phyloP scores from a whole-genome alignment of 2,329 filamentous ascomycete species.

The Fusarium longipes region DNA sequence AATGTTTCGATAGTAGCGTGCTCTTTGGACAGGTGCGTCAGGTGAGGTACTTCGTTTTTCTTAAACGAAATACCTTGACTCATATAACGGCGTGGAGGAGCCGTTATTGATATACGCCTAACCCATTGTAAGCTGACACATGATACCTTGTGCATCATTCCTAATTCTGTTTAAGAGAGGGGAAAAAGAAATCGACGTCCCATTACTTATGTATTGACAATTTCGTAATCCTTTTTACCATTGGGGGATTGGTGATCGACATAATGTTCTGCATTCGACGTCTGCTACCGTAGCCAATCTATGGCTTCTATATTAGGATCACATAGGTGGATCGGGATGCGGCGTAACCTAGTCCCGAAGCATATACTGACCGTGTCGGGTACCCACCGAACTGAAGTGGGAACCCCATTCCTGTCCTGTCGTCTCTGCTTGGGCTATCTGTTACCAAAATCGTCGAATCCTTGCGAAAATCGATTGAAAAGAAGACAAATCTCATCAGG shows the following conservation, averaged over 20 bases:
- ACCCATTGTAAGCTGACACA: slow-evolving; percentile 24
- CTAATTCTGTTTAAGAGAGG: neutral
- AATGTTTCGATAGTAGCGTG: slow-evolving; percentile 58
- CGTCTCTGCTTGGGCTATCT: slow-evolving; percentile 3
- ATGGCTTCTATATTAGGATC: slow-evolving; percentile 5
- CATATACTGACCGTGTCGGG: slow-evolving; percentile 18
- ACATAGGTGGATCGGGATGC: slow-evolving; percentile 31
- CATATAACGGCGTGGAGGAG: slow-evolving; percentile 6
- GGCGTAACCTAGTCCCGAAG: slow-evolving; percentile 44
- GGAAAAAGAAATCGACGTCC: neutral
- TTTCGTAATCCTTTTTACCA: neutral
- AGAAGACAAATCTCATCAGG: neutral
- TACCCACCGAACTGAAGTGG: slow-evolving; percentile 6
- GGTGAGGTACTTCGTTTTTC: slow-evolving; percentile 1
- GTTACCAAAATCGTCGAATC: slow-evolving; percentile 37
- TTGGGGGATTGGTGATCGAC: slow-evolving; percentile 13
- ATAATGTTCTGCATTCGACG: slow-evolving; percentile 16
- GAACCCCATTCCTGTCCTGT: neutral
- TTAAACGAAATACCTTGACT: neutral
- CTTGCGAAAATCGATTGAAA: slow-evolving; percentile 22
- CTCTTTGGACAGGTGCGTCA: neutral
- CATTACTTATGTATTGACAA: neutral
- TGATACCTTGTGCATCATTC: slow-evolving; percentile 26
- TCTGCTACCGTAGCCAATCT: neutral
- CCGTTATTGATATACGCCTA: slow-evolving; percentile 28